A percentile compares a stretch with the other conserved stretches of the same genome.
Evolutionary conservation across 2,329 filamentous ascomycete genomes (phyloP).

Genomic region (Xylaria sp.): DNA sequence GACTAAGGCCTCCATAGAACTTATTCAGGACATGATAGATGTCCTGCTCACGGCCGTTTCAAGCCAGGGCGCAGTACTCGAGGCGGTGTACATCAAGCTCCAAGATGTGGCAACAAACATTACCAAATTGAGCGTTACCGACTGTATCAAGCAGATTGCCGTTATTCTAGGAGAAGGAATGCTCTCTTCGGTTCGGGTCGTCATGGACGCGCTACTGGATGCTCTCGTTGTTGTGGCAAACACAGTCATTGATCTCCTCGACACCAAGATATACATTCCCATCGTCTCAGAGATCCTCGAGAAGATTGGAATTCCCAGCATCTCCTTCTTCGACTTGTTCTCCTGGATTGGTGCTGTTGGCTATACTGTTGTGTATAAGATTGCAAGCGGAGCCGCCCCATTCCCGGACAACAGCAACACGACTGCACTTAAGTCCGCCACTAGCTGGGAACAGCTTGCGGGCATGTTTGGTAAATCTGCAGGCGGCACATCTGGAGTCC

Average conservation of each 20-base stretch:
- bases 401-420: constrained; percentile 3
- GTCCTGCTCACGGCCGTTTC: constrained; percentile 1
- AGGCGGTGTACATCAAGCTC: background rate
- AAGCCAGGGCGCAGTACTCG: constrained; percentile 1
- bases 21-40: background rate
- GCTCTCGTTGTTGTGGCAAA: constrained; percentile 1
- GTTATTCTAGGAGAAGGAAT: constrained; percentile 2
- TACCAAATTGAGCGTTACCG: background rate
- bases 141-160: constrained; percentile 4
- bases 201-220: constrained; percentile 1
- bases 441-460: background rate
- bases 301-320: constrained; percentile 1
- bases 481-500: background rate
- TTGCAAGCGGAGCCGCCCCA: background rate
- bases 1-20: background rate
- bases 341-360: constrained; percentile 2
- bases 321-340: constrained; percentile 3
- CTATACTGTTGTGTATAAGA: constrained; percentile 9
- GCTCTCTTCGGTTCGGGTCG: background rate
- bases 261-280: constrained; percentile 3
- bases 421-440: background rate
- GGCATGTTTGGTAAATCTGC: background rate
- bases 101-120: constrained; percentile 1
- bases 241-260: background rate
- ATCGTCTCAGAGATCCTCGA: constrained; percentile 6